Evolutionary conservation across 148 eudicot species (phyloP), one percentile per base, ranked within the genome.

Genomic region (Diospyros lotus): DNA sequence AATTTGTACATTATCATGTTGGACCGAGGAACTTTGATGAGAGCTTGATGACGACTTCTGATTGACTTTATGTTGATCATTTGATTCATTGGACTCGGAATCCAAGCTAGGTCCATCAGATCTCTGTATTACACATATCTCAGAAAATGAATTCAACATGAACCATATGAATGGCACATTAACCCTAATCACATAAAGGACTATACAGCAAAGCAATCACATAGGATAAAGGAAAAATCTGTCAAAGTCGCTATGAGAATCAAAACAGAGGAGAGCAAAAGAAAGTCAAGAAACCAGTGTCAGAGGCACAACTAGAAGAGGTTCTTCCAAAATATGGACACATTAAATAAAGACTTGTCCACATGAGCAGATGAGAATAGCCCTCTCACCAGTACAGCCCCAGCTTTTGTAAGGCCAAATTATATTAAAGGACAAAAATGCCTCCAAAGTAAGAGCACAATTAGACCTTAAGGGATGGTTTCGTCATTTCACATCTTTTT

Each of bases 51-150:
- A 65, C 3, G 77, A 80, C 59, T 73, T 77, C 75, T 45, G 74
- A 46, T 55, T 77, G 28, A 81, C 76, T 71, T 71, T 65, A 17
- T 56, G 38, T 54, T 69, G 66, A 71, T 78, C 72, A 58, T 51
- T 85, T 69, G 75, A 69, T 81, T 79, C 80, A 72, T 83, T 79
- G 52, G 90, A 83, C 76, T 76, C 70, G 65, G 86, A 83, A 54
- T 64, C 64, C 72, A 84, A 74, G 40, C 83, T 80, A 58, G 75
- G 73, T 62, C 77, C 76, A 73, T 72, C 65, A 62, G 85, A 82
- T 70, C 48, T 78, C 97, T 90, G 89, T 80, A 82, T 64, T 13
- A 28, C 28, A 28, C 28, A 28, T 28, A 28, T 28, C 28, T 28
- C 28, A 28, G 28, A 28, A 28, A 28, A 28, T 28, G 28, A 28